Evolutionary conservation across 495 filamentous ascomycete genomes (phyloP).

Genomic region (Letharia lupina): DNA sequence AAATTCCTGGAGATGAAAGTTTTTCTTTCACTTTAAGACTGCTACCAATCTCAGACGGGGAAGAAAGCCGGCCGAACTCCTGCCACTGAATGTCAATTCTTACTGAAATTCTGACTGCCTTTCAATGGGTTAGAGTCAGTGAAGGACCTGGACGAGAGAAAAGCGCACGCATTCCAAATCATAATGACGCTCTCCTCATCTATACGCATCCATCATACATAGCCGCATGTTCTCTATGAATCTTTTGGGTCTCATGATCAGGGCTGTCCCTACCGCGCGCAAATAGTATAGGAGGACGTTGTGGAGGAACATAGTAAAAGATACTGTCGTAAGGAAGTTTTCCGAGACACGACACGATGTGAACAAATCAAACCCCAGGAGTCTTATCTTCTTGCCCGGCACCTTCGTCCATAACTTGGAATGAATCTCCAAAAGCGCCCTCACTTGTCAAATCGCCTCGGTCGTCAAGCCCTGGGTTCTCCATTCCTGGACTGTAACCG

Average conservation of each 20-base stretch:
- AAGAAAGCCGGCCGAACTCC: background rate
- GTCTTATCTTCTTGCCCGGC: conserved; percentile 4
- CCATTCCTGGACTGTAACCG: conserved; percentile 48
- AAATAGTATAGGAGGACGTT: background rate
- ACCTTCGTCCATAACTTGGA: conserved; percentile 45
- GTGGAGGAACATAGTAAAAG: background rate
- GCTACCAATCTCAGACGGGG: background rate
- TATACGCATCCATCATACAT: background rate
- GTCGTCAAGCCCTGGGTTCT: conserved; percentile 38
- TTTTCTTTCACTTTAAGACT: background rate
- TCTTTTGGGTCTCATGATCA: background rate
- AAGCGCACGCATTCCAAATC: background rate
- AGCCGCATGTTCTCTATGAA: background rate
- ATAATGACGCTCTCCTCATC: background rate
- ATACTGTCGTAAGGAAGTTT: background rate
- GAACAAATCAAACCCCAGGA: conserved; percentile 5
- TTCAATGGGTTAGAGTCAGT: background rate
- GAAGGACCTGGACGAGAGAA: background rate
- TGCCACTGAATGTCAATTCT: background rate
- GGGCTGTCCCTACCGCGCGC: background rate
- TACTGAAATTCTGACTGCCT: background rate
- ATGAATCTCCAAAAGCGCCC: conserved; percentile 55
- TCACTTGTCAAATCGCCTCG: conserved; percentile 42
- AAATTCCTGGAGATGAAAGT: background rate
- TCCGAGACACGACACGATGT: background rate